Evolutionary conservation across 306 rosid genomes (phyloP).

Genomic region (Datisca glomerata): DNA sequence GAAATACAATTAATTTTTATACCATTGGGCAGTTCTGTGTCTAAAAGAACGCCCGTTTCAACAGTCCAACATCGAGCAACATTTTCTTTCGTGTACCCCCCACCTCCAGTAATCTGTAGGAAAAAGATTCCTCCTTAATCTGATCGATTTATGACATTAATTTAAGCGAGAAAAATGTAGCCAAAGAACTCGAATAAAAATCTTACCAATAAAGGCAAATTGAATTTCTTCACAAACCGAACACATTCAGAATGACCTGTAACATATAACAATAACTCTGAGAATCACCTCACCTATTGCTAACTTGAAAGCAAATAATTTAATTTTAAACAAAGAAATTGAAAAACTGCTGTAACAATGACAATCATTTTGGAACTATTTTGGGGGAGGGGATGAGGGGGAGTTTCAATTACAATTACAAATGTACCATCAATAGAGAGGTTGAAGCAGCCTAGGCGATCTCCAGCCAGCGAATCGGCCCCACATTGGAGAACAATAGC

Average conservation of each 20-base stretch:
- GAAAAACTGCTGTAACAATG: not conserved
- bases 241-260: conserved; percentile 97
- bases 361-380: not conserved
- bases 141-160: not conserved
- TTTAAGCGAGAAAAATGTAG: not conserved
- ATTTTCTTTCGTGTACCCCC: conserved; percentile 97
- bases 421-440: conserved; percentile 98
- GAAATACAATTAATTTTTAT: conserved; percentile 5
- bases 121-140: conserved; percentile 5
- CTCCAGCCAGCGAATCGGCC: conserved; percentile 98
- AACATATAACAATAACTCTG: conserved; percentile 12
- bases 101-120: conserved; percentile 91
- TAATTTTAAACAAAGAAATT: not conserved
- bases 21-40: conserved; percentile 94
- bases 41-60: conserved; percentile 96
- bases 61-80: conserved; percentile 98
- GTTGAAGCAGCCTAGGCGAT: conserved; percentile 99
- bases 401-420: conserved; percentile 29
- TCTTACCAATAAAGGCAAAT: conserved; percentile 85
- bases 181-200: not conserved
- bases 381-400: conserved; percentile 15
- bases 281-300: not conserved
- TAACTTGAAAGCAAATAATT: not conserved
- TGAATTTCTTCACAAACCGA: conserved; percentile 82
- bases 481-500: conserved; percentile 98